Evolutionary conservation across 805 yeast species (phyloP).

Genomic region (Cyberlindnera mississippiensis): DNA sequence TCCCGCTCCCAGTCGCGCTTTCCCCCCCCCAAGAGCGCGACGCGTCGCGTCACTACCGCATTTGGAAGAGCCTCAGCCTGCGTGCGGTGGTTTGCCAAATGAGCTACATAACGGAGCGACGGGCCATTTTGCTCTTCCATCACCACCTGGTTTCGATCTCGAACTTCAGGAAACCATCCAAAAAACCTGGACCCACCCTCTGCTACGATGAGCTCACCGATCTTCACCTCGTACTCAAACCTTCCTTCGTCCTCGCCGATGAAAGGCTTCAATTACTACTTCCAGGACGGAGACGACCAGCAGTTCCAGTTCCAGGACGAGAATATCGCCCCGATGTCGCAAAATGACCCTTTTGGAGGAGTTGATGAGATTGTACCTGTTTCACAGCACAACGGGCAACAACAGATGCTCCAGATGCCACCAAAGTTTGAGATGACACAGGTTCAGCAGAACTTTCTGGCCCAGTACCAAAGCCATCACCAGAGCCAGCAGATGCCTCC

Average conservation of each 20-base stretch:
- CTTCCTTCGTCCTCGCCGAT: constrained; percentile 17
- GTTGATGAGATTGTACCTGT: constrained; percentile 11
- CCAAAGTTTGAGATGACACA: constrained; percentile 10
- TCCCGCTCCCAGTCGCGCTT: neutral
- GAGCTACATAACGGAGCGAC: constrained; percentile 8
- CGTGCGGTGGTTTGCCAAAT: constrained; percentile 4
- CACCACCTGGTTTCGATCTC: too few relatives aligned
- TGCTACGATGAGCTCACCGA: constrained; percentile 15
- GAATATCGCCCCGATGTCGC: constrained; percentile 6
- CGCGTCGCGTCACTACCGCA: constrained; percentile 18
- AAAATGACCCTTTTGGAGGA: constrained; percentile 1
- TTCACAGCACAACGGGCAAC: constrained; percentile 3
- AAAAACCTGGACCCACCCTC: neutral
- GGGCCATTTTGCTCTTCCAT: neutral
- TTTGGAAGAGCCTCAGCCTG: constrained; percentile 6
- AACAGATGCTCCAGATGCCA: constrained; percentile 11
- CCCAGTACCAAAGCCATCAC: constrained; percentile 3
- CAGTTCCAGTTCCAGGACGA: constrained; percentile 12
- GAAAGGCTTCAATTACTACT: constrained; percentile 20
- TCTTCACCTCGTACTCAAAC: constrained; percentile 4
- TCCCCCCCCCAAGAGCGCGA: constrained; percentile 3
- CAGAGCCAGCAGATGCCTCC: constrained; percentile 5
- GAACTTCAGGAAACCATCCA: neutral
- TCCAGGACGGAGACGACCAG: constrained; percentile 5
- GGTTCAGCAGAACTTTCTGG: constrained; percentile 8